Base-by-base conservation (phyloP, 306 rosid species). In the Pyrus pyrifolia region DNA sequence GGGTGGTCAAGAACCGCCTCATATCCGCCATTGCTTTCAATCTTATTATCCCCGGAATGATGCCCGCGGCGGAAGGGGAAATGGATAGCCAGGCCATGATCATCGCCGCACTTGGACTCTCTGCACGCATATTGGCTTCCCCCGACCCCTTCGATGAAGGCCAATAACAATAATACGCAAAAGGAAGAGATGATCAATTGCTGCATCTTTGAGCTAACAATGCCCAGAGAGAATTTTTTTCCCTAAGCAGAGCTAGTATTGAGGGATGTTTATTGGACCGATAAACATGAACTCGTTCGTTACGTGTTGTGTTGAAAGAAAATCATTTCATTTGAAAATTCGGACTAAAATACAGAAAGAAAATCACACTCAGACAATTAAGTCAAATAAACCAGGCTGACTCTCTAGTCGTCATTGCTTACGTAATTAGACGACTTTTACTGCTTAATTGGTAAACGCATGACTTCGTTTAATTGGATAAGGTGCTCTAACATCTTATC, bases 21-120 rank as follows among this genome's bases (percentile, higher is more conserved):
- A 4, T 71, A 71, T 13, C 11, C 17, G 0, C 66, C 19, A 59
- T 1, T 12, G 29, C 18, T 4, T 23, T 12, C 64, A 59, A 83
- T 81, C 1, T 79, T 82, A 3, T 79, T 75, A 11, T n/a, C 74
- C 21, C 87, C 77, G 55, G 68, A 80, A 1, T n/a, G 22, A 13
- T 58, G 44, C n/a, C 78, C 70, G 40, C 79, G 65, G 51, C 68
- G 17, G 55, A 86, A 80, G 11, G 88, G 88, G 77, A 86, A 84
- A 30, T 74, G 70, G 40, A 88, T 68, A 11, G 6, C 10, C 7
- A 31, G 68, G 51, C 81, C 77, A 8, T 49, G 23, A 27, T 44
- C 3, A 4, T 11, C 7, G 33, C 87, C 74, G 23, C 89, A 88
- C 11, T 29, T 23, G n/a, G 64, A 45, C 30, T 68, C 59, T 15